These are phyloP conservation scores for Ascosphaera acerosa DNA, from an alignment of 2,329 filamentous ascomycete genomes.

Conservation along the genomic window DNA sequence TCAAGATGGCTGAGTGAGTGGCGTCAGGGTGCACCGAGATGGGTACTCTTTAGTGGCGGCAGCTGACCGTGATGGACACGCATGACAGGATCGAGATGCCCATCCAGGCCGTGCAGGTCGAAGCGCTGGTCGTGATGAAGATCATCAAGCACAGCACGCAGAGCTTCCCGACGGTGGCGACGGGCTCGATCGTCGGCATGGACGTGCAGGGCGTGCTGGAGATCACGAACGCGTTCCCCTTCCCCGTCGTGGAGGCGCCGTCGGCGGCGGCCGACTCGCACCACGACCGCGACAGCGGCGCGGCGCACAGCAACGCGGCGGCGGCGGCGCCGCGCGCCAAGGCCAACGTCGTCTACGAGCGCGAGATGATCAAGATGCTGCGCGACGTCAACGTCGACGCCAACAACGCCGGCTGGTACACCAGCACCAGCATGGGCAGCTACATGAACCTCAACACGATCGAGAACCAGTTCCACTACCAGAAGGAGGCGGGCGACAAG, in stretches of 20 bases:
- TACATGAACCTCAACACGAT: constrained; percentile 87
- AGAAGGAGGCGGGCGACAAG: constrained; percentile 69
- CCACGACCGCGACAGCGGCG: constrained; percentile 45
- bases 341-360: constrained; percentile 67
- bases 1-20: too few species aligned
- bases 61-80: too few species aligned
- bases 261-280: too few species aligned
- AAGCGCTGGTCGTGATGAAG: constrained; percentile 92
- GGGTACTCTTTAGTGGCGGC: too few species aligned
- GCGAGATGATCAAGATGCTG: constrained; percentile 89
- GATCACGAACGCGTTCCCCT: constrained; percentile 86
- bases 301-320: constrained; percentile 45
- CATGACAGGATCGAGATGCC: constrained; percentile 35
- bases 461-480: constrained; percentile 95
- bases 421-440: constrained; percentile 94
- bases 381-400: constrained; percentile 97
- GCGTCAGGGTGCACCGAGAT: too few species aligned
- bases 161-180: constrained; percentile 68
- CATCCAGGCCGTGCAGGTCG: constrained; percentile 74
- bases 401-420: constrained; percentile 97
- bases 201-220: constrained; percentile 59
- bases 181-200: constrained; percentile 82
- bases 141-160: constrained; percentile 88
- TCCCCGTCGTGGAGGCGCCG: constrained; percentile 65
- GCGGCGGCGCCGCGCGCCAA: constrained; percentile 81